Base-by-base conservation (phyloP, 1,284 basidiomycete genomes). In the Ceratobasidium papillatum region DNA sequence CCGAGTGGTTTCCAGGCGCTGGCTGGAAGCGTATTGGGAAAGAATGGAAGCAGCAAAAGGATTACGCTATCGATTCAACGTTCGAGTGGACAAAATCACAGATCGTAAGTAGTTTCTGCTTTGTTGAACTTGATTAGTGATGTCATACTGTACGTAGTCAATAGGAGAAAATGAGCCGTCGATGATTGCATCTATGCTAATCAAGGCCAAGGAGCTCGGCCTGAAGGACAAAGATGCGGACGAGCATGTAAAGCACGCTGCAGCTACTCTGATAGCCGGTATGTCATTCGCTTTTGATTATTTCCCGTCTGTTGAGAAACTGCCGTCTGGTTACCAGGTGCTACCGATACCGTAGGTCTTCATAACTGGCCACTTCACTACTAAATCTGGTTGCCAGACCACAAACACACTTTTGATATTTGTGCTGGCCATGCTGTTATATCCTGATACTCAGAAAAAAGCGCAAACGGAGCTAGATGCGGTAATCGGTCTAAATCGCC, bases 401-500 rank as follows among this genome's bases (percentile, higher is more conserved):
- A n/a, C 27, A 43, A 51, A 17, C 25, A 32, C 51, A 12, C 45
- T 75, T 7, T 30, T 68, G 25, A 32, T 45, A 3, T 75, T 75
- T 59, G 27, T 71, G 27, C 25, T 75, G 3, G 66, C 64, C 1
- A 75, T 75, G 74, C 27, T 78, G 75, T 3, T 72, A 62, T 22
- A 71, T 52, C 66, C 72, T 75, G 27, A 59, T 62, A 45, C 51
- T 27, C 54, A 59, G n/a, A 17, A 0, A 17, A 54, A 59, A 7
- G 65, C 65, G 3, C 64, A 69, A 36, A 32, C 11, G 11, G 74
- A 75, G 54, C 12, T 75, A 25, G 74, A 75, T 27, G 9, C 17
- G 3, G 45, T 75, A 9, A 30, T 75, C 22, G 74, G 74, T 9
- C 12, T 14, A 7, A 38, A 69, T 17, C 4, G 74, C 4, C 36